Conservation (phyloP, 495 filamentous ascomycete genomes). For the Penicillium chermesinum region DNA sequence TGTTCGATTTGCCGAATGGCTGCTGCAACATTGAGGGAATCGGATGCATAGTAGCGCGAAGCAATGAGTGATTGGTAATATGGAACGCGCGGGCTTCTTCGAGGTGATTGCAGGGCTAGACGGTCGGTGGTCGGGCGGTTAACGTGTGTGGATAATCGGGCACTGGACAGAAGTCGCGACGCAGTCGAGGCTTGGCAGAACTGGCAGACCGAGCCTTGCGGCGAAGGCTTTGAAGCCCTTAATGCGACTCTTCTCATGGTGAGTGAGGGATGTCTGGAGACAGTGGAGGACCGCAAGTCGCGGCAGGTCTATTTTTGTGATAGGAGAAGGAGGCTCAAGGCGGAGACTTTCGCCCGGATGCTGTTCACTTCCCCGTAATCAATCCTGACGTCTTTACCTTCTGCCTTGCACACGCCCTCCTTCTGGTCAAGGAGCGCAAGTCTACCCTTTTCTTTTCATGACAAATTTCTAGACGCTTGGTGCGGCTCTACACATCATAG, state of each 20-base stretch:
- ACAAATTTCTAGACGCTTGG: constrained; percentile 2
- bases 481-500: constrained; percentile 2
- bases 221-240: constrained; percentile 20
- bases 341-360: constrained; percentile 23
- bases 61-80: background rate
- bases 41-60: constrained; percentile 11
- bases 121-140: constrained; percentile 5
- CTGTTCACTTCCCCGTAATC: constrained; percentile 24
- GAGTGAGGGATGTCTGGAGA: constrained; percentile 4
- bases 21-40: constrained; percentile 11
- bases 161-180: constrained; percentile 18
- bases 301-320: constrained; percentile 18
- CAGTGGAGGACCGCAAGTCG: background rate
- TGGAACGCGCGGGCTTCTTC: constrained; percentile 1
- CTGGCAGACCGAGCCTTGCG: constrained; percentile 31
- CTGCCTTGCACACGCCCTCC: constrained; percentile 19
- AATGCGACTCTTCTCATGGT: constrained; percentile 35
- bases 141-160: constrained; percentile 11
- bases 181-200: constrained; percentile 33
- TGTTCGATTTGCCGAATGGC: constrained; percentile 24
- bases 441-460: constrained; percentile 5
- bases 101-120: constrained; percentile 16
- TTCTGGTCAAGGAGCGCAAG: constrained; percentile 18
- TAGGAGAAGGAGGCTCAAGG: constrained; percentile 18
- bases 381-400: constrained; percentile 26